Conservation (phyloP, 1,284 basidiomycete genomes). For the Apiotrichum sp. region DNA sequence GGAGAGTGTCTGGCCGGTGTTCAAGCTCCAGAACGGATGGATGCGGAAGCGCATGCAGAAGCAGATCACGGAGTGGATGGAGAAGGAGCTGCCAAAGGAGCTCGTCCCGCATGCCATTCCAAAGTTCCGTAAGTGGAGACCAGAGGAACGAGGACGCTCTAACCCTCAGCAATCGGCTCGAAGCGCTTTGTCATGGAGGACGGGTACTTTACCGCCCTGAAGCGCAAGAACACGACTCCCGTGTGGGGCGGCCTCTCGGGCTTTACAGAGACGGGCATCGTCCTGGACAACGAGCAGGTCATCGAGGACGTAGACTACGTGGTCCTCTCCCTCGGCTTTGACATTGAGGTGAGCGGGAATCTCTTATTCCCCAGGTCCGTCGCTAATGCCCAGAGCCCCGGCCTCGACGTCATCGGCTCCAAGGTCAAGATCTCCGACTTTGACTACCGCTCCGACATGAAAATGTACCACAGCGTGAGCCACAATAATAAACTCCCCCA, state of each 20-base stretch:
- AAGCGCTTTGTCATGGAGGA: constrained; percentile 24
- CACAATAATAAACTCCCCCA: too few relatives aligned
- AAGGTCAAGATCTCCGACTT: background rate
- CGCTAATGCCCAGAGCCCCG: background rate
- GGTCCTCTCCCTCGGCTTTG: constrained; percentile 6
- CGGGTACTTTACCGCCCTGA: constrained; percentile 20
- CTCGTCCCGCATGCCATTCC: constrained; percentile 17
- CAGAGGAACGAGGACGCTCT: background rate
- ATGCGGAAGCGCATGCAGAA: background rate
- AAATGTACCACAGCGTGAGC: background rate
- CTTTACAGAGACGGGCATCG: constrained; percentile 8
- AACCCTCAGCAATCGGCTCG: constrained; percentile 15
- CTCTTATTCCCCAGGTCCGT: too few relatives aligned
- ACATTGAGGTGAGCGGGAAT: background rate
- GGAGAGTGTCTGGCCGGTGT: background rate
- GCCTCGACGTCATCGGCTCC: constrained; percentile 1
- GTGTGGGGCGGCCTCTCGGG: constrained; percentile 9
- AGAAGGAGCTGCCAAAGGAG: constrained; percentile 15
- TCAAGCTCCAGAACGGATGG: background rate
- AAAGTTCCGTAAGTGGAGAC: constrained; percentile 15
- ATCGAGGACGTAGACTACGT: constrained; percentile 13
- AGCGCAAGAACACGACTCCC: constrained; percentile 20
- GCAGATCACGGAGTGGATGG: background rate
- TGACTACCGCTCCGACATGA: background rate
- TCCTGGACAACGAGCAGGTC: constrained; percentile 14